These are phyloP conservation scores for Hypoxylon sp. DNA, from an alignment of 2,329 filamentous ascomycete genomes.

Conservation along the genomic window DNA sequence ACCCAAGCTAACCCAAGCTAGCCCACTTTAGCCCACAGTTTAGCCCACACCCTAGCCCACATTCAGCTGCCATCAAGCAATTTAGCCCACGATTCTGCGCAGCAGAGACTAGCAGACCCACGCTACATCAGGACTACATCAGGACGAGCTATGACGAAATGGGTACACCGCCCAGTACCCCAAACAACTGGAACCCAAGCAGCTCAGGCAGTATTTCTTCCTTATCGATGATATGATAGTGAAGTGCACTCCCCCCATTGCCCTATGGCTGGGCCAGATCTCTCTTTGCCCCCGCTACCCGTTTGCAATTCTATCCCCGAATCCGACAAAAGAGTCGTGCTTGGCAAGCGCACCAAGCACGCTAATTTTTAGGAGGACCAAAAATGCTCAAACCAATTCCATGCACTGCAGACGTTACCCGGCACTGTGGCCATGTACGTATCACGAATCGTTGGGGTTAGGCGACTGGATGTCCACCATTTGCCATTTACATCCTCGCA, in stretches of 20 bases:
- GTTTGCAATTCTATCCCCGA: conserved; percentile 42
- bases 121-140: too few relatives aligned
- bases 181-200: too few relatives aligned
- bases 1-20: conserved; percentile 4
- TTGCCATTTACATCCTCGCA: too few relatives aligned
- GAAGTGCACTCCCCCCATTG: conserved; percentile 34
- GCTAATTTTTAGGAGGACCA: conserved; percentile 27
- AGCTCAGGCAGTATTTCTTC: too few relatives aligned
- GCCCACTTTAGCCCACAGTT: too few relatives aligned
- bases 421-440: not conserved
- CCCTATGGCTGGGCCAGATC: conserved; percentile 19
- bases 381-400: conserved; percentile 2
- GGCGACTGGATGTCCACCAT: too few relatives aligned
- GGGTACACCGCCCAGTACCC: conserved; percentile 24
- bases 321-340: conserved; percentile 13
- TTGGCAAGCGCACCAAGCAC: conserved; percentile 30
- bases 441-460: conserved; percentile 7
- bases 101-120: not conserved
- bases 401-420: too few relatives aligned
- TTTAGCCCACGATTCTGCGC: not conserved
- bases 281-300: conserved; percentile 9
- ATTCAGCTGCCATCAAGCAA: not conserved
- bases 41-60: too few relatives aligned
- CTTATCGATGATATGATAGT: conserved; percentile 16
- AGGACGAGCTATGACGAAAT: conserved; percentile 36